Conservation (phyloP, 2,329 filamentous ascomycete genomes). For the Neofusicoccum laricinum region DNA sequence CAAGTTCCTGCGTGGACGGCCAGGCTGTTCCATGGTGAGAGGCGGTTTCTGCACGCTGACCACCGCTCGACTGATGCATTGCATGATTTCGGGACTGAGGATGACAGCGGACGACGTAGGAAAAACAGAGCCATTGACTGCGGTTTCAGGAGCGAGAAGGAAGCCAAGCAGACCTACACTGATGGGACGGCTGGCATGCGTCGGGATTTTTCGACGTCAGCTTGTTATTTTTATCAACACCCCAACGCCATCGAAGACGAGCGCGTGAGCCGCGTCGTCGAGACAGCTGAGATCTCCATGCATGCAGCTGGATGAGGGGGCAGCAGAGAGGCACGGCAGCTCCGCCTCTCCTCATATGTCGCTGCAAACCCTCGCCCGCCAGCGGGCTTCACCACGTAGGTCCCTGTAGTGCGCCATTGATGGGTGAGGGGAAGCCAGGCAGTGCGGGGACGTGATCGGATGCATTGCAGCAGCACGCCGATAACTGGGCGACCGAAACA, state of each 20-base stretch:
- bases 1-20: conserved; percentile 4
- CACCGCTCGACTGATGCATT: neutral
- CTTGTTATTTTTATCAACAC: conserved; percentile 1
- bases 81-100: neutral
- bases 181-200: neutral
- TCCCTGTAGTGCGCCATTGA: neutral
- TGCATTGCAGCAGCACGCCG: neutral
- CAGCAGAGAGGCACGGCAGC: neutral
- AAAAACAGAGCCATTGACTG: neutral
- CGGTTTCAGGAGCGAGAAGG: neutral
- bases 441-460: conserved; percentile 1
- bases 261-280: neutral
- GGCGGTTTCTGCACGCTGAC: conserved; percentile 4
- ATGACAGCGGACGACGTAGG: neutral
- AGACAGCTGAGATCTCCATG: conserved; percentile 6
- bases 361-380: neutral
- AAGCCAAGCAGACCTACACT: neutral
- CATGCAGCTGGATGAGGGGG: neutral
- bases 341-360: neutral
- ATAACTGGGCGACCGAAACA: neutral
- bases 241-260: conserved; percentile 1
- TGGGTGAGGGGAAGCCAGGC: neutral
- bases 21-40: neutral
- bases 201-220: neutral
- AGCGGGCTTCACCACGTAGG: conserved; percentile 1